Conservation (phyloP, 2,329 filamentous ascomycete species). For the Pestalotiopsis sp. region DNA sequence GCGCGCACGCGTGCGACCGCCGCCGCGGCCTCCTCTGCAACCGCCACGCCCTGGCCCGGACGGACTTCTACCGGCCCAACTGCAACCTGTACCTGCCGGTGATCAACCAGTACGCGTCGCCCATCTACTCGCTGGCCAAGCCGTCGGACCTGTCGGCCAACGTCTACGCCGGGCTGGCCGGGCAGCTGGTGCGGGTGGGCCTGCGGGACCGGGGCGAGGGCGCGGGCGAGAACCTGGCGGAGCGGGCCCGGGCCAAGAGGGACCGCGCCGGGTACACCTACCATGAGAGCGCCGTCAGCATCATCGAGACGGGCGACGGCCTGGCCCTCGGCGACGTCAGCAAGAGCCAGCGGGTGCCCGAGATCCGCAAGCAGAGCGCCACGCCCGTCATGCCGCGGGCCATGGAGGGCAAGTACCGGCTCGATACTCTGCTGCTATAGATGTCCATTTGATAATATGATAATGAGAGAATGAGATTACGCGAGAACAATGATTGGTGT, state of each 20-base stretch:
- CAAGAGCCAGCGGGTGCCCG: slow-evolving; percentile 23
- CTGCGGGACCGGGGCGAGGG: slow-evolving; percentile 25
- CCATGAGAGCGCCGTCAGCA: slow-evolving; percentile 20
- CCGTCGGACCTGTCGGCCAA: slow-evolving; percentile 47
- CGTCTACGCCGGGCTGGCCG: slow-evolving; percentile 53
- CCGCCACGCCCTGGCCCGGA: slow-evolving; percentile 49
- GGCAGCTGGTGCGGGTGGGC: slow-evolving; percentile 46
- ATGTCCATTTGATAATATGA: neutral
- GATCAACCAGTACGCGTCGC: slow-evolving; percentile 20
- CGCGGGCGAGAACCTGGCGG: neutral
- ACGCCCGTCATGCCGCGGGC: neutral
- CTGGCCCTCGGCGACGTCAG: slow-evolving; percentile 25
- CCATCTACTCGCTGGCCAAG: slow-evolving; percentile 51
- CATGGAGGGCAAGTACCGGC: neutral
- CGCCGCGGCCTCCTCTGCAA: slow-evolving; percentile 37
- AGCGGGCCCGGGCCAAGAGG: neutral
- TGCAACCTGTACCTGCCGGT: slow-evolving; percentile 46
- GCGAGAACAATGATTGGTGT: too few relatives aligned
- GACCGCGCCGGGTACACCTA: slow-evolving; percentile 6
- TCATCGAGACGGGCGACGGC: slow-evolving; percentile 34
- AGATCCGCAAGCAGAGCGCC: slow-evolving; percentile 12
- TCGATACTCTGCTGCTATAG: neutral
- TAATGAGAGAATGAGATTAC: too few relatives aligned
- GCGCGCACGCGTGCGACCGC: slow-evolving; percentile 36
- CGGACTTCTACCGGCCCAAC: slow-evolving; percentile 51